Percentiles rank a stretch among this genome's conserved stretches.
These are phyloP conservation scores for Fraxinus albicans DNA, from an alignment of 305 asterid species.

Conservation along the genomic window DNA sequence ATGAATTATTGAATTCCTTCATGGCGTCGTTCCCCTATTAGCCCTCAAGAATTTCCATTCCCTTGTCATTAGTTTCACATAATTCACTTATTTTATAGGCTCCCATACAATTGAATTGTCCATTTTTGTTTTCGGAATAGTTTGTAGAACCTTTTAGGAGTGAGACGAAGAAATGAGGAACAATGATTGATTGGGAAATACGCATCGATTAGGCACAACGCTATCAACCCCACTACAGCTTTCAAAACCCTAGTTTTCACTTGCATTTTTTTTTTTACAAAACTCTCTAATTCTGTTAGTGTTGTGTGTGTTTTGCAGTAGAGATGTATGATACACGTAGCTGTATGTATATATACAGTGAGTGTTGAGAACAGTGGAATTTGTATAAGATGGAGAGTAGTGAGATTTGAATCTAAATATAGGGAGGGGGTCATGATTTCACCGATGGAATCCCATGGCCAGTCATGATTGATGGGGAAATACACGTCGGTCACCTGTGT, in stretches of 20 bases:
- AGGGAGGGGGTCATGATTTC: background rate
- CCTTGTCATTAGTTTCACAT: too few species aligned
- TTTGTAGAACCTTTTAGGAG: too few species aligned
- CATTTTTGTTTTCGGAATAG: too few species aligned
- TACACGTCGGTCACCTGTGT: background rate
- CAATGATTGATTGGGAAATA: too few species aligned
- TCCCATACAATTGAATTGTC: too few species aligned
- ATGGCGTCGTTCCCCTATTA: too few species aligned
- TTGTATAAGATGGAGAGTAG: background rate
- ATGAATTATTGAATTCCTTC: too few species aligned
- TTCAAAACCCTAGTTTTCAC: constrained; percentile 36
- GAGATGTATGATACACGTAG: background rate
- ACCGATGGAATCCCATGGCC: background rate
- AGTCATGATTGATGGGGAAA: background rate
- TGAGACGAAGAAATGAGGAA: too few species aligned
- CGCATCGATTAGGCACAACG: constrained; percentile 27
- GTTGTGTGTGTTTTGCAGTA: background rate
- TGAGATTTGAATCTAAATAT: background rate
- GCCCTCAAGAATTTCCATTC: too few species aligned
- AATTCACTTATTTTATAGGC: too few species aligned
- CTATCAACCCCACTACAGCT: constrained; percentile 35
- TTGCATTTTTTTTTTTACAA: constrained; percentile 27
- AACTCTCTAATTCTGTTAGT: background rate
- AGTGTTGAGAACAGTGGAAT: background rate
- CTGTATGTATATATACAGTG: background rate